Conservation (phyloP, 2,329 filamentous ascomycete genomes). For the Colletotrichum higginsianum region DNA sequence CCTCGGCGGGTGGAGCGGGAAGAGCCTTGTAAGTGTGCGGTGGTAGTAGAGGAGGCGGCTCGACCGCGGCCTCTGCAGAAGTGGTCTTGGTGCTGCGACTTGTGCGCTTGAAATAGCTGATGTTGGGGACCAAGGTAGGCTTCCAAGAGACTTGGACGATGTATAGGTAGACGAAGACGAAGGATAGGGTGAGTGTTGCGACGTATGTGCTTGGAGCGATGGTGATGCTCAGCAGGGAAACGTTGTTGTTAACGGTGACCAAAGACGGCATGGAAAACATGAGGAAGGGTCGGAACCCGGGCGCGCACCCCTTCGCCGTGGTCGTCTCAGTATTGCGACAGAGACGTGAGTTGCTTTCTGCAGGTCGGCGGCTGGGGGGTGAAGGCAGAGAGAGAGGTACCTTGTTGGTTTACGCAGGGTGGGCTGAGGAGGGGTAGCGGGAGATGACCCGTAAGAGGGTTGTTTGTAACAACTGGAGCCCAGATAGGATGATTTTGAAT, state of each 20-base stretch:
- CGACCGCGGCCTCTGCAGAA: slow-evolving; percentile 38
- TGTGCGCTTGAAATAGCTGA: slow-evolving; percentile 45
- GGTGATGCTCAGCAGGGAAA: slow-evolving; percentile 71
- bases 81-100: slow-evolving; percentile 44
- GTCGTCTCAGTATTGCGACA: slow-evolving; percentile 37
- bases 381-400: slow-evolving; percentile 7
- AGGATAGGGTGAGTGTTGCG: slow-evolving; percentile 63
- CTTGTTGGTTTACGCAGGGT: slow-evolving; percentile 26
- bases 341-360: slow-evolving; percentile 7
- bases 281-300: slow-evolving; percentile 13
- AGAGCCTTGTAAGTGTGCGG: slow-evolving; percentile 42
- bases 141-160: slow-evolving; percentile 52
- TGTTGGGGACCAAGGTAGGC: slow-evolving; percentile 42
- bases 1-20: slow-evolving; percentile 41
- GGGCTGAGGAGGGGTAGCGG: background rate
- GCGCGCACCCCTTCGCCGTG: slow-evolving; percentile 18
- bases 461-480: background rate
- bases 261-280: slow-evolving; percentile 68
- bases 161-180: slow-evolving; percentile 68
- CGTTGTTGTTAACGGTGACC: slow-evolving; percentile 73
- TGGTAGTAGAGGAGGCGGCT: slow-evolving; percentile 33
- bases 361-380: slow-evolving; percentile 12
- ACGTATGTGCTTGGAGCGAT: slow-evolving; percentile 72
- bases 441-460: background rate
- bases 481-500: background rate